A percentile compares a stretch with the other conserved stretches of the same genome.
Conservation (phyloP, 306 rosid genomes). For the Begonia loranthoides region DNA sequence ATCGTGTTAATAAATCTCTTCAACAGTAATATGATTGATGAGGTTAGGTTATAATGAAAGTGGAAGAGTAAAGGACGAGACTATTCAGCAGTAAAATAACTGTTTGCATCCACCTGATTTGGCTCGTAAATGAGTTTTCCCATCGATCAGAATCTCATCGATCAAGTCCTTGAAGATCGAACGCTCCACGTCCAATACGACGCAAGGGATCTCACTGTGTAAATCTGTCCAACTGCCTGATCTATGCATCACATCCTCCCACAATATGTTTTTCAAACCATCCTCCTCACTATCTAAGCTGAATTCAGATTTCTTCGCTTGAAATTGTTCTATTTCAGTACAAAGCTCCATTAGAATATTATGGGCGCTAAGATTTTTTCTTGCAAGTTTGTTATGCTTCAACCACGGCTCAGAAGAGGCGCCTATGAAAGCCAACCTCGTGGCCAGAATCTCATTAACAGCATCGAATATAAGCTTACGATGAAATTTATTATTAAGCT, state of each 20-base stretch:
- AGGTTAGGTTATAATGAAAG: no score
- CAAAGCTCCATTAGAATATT: slow-evolving; percentile 76
- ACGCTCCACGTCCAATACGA: slow-evolving; percentile 63
- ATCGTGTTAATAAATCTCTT: no score
- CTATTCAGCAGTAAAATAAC: not conserved
- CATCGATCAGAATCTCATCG: slow-evolving; percentile 36
- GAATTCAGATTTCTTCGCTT: slow-evolving; percentile 21
- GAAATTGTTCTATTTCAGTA: slow-evolving; percentile 50
- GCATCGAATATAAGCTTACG: slow-evolving; percentile 73
- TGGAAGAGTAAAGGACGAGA: no score
- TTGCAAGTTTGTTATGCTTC: slow-evolving; percentile 40
- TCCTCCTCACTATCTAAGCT: slow-evolving; percentile 39
- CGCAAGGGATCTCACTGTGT: slow-evolving; percentile 35
- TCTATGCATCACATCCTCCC: slow-evolving; percentile 48
- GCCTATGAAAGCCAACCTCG: slow-evolving; percentile 26
- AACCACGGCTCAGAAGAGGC: slow-evolving; percentile 41
- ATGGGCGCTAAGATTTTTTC: slow-evolving; percentile 53
- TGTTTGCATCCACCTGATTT: not conserved
- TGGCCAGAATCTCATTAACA: slow-evolving; percentile 63
- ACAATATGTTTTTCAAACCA: slow-evolving; percentile 30
- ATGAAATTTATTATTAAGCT: slow-evolving; percentile 37
- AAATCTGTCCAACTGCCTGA: slow-evolving; percentile 58
- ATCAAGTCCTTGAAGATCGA: slow-evolving; percentile 71
- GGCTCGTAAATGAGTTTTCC: not conserved
- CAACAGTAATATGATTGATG: no score